Conservation (phyloP, 2,329 filamentous ascomycete genomes). For the Cercospora zeina region DNA sequence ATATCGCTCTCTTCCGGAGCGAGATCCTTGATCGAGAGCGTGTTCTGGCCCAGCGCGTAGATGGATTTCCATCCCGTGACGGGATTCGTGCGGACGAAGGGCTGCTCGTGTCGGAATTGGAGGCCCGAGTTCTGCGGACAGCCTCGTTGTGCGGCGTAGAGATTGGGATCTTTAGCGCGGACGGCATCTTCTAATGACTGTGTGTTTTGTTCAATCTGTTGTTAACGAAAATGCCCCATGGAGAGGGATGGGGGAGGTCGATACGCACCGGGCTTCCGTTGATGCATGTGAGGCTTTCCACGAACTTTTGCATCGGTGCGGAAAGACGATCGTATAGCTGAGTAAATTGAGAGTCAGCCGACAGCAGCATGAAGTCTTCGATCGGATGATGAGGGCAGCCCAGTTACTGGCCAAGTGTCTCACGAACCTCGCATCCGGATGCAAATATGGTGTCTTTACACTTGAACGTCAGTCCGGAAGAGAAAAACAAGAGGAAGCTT, state of each 20-base stretch:
- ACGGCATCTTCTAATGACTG: slow-evolving; percentile 30
- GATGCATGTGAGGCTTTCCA: slow-evolving; percentile 60
- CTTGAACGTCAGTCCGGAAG: no score
- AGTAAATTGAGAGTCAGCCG: slow-evolving; percentile 55
- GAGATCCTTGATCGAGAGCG: no score
- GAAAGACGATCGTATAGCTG: slow-evolving; percentile 64
- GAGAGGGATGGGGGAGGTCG: no score
- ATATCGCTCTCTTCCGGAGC: no score
- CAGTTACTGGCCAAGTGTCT: background rate
- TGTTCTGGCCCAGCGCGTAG: slow-evolving; percentile 40
- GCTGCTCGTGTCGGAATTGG: slow-evolving; percentile 42
- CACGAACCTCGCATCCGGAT: background rate
- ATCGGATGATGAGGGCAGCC: no score
- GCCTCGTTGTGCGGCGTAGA: slow-evolving; percentile 28
- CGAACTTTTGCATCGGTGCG: slow-evolving; percentile 56
- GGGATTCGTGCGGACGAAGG: slow-evolving; percentile 59
- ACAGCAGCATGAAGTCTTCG: background rate
- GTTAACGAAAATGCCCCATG: no score
- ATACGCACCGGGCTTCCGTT: no score
- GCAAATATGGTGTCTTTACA: no score
- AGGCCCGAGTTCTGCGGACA: slow-evolving; percentile 29
- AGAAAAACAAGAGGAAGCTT: no score
- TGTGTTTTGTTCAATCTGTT: no score
- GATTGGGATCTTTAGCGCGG: slow-evolving; percentile 36
- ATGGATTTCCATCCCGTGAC: slow-evolving; percentile 63